Base-by-base conservation (phyloP, 169 alveolate species). In the Cryptosporidium parvum region DNA sequence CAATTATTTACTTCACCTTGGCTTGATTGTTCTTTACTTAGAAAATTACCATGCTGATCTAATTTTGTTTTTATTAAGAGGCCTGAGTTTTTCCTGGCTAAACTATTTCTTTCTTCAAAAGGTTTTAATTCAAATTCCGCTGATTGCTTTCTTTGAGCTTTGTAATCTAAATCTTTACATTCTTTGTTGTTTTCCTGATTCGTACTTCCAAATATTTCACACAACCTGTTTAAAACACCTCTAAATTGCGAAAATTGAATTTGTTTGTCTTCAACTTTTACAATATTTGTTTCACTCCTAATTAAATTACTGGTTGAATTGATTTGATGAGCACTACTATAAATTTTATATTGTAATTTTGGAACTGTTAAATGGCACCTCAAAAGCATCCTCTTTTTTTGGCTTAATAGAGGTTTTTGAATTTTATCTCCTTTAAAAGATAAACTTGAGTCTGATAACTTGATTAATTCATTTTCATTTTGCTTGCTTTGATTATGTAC, bases 351-450 rank as follows among this genome's bases (percentile, higher is more conserved):
- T 70, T 70, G 65, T 35, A 70, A 9, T 39, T 16, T 69, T 23
- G 86, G 70, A 45, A 9, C 69, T 56, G 62, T 37, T 9, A 73
- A 29, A 59, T 73, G 71, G 37, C 31, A 33, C 26, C 52, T 73
- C 18, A 73, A 42, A 48, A 37, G 37, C 33, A 31, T 18, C 68
- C 70, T 73, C 18, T 59, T 73, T 59, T 31, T 56, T 21, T 58
- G 42, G 48, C 48, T 73, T 29, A 65, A 37, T 44, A 65, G 33
- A 31, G 48, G 42, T n/a, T 65, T 65, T 35, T 65, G 9, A 31
- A 33, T 14, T 31, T 10, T 37, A 16, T 37, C 51, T 35, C 31
- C 72, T 65, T 65, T 18, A 33, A 33, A 31, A 31, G 51, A 33
- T 35, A 33, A 31, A 33, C 52, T 65, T 10, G 42, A 65, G 29